These are phyloP conservation scores for Geotrichum citri-aurantii DNA, from an alignment of 1,139 yeast species.

Conservation along the genomic window DNA sequence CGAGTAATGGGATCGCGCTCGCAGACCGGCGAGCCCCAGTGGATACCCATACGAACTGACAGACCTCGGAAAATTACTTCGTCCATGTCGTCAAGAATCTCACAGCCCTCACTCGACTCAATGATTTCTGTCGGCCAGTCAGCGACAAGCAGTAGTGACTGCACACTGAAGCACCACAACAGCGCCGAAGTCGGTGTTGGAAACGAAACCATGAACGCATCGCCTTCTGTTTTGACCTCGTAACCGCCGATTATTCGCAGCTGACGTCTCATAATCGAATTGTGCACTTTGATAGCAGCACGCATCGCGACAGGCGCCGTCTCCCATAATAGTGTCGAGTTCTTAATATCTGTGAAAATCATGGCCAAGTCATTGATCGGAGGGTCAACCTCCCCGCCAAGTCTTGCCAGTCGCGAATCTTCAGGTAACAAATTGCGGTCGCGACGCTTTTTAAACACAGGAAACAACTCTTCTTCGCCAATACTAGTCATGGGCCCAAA, in stretches of 20 bases:
- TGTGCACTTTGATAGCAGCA: slow-evolving; percentile 91
- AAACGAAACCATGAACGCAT: slow-evolving; percentile 95
- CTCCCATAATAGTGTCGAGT: slow-evolving; percentile 92
- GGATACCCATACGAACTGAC: slow-evolving; percentile 95
- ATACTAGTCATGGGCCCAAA: slow-evolving; percentile 8
- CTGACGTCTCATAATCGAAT: slow-evolving; percentile 89
- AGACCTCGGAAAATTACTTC: slow-evolving; percentile 71
- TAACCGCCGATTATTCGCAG: slow-evolving; percentile 91
- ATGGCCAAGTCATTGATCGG: slow-evolving; percentile 92
- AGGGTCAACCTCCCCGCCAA: slow-evolving; percentile 92
- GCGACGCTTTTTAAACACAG: slow-evolving; percentile 45
- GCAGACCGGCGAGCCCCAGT: slow-evolving; percentile 97
- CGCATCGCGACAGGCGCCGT: slow-evolving; percentile 91
- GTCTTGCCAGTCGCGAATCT: slow-evolving; percentile 73
- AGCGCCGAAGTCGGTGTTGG: slow-evolving; percentile 89
- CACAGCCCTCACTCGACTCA: slow-evolving; percentile 78
- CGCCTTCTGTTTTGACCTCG: slow-evolving; percentile 98
- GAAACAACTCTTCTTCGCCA: slow-evolving; percentile 32
- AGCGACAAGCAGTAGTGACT: slow-evolving; percentile 69
- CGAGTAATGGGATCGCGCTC: slow-evolving; percentile 92
- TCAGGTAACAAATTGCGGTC: slow-evolving; percentile 48
- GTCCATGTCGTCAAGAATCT: slow-evolving; percentile 62
- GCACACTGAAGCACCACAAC: slow-evolving; percentile 92
- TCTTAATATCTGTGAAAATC: slow-evolving; percentile 95
- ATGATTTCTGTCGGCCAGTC: slow-evolving; percentile 96